phyloP scores from a whole-genome alignment of 805 yeast species.

The Brettanomyces custersianus region DNA sequence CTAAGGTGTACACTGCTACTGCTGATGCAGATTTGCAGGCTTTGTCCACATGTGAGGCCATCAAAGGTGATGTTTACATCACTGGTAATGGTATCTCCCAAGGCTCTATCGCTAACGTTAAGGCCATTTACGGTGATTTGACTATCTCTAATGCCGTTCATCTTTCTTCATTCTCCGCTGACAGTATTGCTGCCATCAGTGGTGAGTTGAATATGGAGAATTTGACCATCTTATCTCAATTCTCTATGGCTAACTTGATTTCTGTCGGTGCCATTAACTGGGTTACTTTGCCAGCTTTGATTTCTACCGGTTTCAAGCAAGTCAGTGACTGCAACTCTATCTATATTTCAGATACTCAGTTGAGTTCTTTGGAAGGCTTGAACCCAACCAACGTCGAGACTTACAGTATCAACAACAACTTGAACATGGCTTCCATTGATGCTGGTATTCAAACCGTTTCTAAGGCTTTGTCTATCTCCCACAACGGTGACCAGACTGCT shows the following conservation, averaged over 20 bases:
- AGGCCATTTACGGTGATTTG: conserved; percentile 72
- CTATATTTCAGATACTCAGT: conserved; percentile 63
- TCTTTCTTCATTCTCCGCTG: conserved; percentile 66
- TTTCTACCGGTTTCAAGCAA: conserved; percentile 60
- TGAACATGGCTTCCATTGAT: conserved; percentile 59
- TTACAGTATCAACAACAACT: conserved; percentile 88
- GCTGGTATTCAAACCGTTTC: conserved; percentile 70
- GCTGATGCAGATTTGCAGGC: conserved; percentile 71
- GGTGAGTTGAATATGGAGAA: conserved; percentile 55
- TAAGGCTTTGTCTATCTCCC: conserved; percentile 67
- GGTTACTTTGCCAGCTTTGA: conserved; percentile 81
- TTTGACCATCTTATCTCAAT: conserved; percentile 56
- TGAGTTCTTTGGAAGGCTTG: conserved; percentile 62
- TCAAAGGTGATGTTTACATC: conserved; percentile 72
- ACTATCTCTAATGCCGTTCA: conserved; percentile 53
- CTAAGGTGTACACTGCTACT: conserved; percentile 58
- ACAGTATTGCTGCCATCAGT: conserved; percentile 63
- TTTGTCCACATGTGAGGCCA: conserved; percentile 64
- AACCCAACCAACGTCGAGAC: conserved; percentile 36
- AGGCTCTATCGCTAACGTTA: conserved; percentile 65
- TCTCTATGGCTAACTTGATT: conserved; percentile 70
- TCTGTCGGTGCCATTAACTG: conserved; percentile 75
- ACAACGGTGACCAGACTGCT: conserved; percentile 72
- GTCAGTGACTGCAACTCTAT: conserved; percentile 67
- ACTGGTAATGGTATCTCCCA: conserved; percentile 48